phyloP scores from a whole-genome alignment of 2,329 filamentous ascomycete genomes.

The Hypoxylon sp. region DNA sequence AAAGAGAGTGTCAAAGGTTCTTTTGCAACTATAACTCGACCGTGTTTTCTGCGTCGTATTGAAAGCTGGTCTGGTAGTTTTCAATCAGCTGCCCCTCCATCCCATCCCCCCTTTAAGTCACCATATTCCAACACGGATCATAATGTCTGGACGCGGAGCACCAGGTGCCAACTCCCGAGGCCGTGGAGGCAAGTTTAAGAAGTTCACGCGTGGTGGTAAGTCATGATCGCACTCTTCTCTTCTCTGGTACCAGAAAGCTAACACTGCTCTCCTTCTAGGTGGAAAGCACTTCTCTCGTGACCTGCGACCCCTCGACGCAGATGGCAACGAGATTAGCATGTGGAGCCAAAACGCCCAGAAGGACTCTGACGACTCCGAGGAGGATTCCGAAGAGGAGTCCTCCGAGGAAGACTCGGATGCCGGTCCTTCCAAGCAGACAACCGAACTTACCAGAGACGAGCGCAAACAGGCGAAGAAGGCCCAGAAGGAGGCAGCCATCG shows the following conservation, averaged over 20 bases:
- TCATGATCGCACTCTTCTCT: slow-evolving; percentile 19
- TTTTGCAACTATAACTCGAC: not conserved
- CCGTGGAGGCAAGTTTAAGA: slow-evolving; percentile 93
- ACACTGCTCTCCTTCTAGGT: slow-evolving; percentile 62
- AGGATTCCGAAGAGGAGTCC: slow-evolving; percentile 60
- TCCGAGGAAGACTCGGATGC: slow-evolving; percentile 57
- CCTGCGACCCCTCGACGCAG: slow-evolving; percentile 86
- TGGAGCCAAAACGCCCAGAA: slow-evolving; percentile 74
- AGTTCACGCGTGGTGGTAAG: slow-evolving; percentile 90
- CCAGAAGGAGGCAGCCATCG: slow-evolving; percentile 89
- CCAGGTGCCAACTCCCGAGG: slow-evolving; percentile 71
- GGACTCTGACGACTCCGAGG: slow-evolving; percentile 63
- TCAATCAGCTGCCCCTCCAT: slow-evolving; percentile 18
- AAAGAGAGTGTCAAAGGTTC: not conserved
- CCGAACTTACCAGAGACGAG: slow-evolving; percentile 82
- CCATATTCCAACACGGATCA: slow-evolving; percentile 15
- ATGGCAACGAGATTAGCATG: slow-evolving; percentile 90
- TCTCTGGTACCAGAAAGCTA: slow-evolving; percentile 17
- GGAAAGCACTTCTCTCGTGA: slow-evolving; percentile 96
- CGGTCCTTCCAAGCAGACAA: slow-evolving; percentile 57
- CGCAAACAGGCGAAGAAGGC: slow-evolving; percentile 90
- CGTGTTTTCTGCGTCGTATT: not conserved
- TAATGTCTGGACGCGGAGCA: slow-evolving; percentile 58
- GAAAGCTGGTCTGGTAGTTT: not conserved
- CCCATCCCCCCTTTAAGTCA: slow-evolving; percentile 15